Evolutionary conservation across 129 eudicot genomes (phyloP).

Genomic region (Helichrysum umbraculigerum): DNA sequence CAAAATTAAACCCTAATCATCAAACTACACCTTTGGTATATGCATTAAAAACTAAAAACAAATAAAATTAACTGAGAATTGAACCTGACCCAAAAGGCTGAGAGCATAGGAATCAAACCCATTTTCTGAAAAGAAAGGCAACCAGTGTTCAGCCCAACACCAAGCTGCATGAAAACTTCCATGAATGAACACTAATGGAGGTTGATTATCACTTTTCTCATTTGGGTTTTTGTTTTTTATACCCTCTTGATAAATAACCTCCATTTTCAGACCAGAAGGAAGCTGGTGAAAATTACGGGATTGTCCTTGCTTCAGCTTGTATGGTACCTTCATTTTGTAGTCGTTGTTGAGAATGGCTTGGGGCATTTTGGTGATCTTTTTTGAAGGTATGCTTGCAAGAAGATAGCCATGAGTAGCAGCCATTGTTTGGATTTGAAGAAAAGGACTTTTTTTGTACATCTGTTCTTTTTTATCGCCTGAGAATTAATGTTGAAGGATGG

Average conservation of each 20-base stretch:
- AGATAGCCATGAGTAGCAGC: constrained; percentile 30
- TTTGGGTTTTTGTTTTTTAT: constrained; percentile 17
- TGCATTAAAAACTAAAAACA: background rate
- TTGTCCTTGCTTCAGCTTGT: constrained; percentile 72
- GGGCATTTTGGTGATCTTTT: constrained; percentile 41
- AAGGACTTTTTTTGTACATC: background rate
- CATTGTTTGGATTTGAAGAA: constrained; percentile 27
- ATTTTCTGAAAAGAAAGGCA: constrained; percentile 64
- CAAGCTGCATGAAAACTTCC: constrained; percentile 98
- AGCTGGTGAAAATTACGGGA: constrained; percentile 79
- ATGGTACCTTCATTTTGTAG: constrained; percentile 50
- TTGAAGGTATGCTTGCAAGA: constrained; percentile 28
- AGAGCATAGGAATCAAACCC: constrained; percentile 94
- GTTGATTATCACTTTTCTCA: constrained; percentile 21
- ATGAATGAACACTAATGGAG: constrained; percentile 74
- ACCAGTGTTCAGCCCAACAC: constrained; percentile 95
- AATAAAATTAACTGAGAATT: background rate
- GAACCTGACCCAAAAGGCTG: constrained; percentile 84
- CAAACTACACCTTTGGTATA: background rate
- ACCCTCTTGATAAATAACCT: constrained; percentile 68
- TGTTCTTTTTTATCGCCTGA: background rate
- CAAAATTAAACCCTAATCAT: background rate
- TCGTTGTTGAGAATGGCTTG: constrained; percentile 38
- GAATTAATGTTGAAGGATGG: background rate
- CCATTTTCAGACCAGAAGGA: constrained; percentile 82